Evolutionary conservation across 2,329 filamentous ascomycete genomes (phyloP), one percentile per base, ranked within the genome.

Genomic region (Fusarium nurragi): DNA sequence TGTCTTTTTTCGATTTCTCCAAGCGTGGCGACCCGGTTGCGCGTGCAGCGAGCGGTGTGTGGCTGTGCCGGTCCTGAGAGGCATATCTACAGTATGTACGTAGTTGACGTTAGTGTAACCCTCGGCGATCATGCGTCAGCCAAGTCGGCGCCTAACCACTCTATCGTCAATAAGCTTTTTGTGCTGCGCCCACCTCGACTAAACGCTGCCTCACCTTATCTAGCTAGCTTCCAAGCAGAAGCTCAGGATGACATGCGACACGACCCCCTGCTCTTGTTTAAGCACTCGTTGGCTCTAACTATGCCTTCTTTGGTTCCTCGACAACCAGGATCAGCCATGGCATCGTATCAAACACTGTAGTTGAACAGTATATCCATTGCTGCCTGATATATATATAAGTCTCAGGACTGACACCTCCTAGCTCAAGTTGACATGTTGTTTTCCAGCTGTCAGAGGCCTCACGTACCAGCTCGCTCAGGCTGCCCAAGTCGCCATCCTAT

Each of bases 111-210:
- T n/a, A n/a, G 25, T 26, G 12, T 3, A 16, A 11, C n/a, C 30
- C 44, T 21, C n/a, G 21, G 22, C 21, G 13, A 40, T 40, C 22
- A 34, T 34, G 32, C n/a, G 32, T 34, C 16, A 34, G 69, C 68
- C 69, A 71, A 70, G 69, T 64, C 68, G 61, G 66, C 55, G 45
- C 54, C 48, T 59, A 48, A 60, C 41, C 49, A 69, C 63, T 71
- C 30, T 71, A 71, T 71, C 64, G 44, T 37, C 54, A 61, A 68
- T 69, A 71, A 71, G 69, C 69, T 71, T 61, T 39, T 47, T 51
- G 63, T 67, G 53, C 69, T 71, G 54, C 65, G 69, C 69, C 69
- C 65, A 58, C 64, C 53, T 56, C 41, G 39, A 50, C 50, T 63
- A 47, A 44, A 50, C 46, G 18, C 26, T 49, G 18, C 43, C 19